Evolutionary conservation across 148 eudicot species (phyloP).

Genomic region (Rhododendron williamsianum): DNA sequence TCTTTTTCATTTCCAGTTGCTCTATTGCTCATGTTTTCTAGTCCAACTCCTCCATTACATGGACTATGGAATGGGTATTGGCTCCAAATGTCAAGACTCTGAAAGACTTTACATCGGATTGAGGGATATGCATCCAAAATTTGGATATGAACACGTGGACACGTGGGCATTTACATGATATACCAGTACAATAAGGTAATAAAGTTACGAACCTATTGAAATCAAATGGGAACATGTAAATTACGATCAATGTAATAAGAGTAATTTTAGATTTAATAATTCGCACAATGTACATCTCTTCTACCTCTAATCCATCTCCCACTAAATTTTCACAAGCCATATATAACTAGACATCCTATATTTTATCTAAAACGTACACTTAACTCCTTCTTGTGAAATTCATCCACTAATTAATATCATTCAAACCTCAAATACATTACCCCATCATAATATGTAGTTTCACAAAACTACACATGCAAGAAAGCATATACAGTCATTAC

Average conservation of each 20-base stretch:
- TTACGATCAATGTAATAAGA: background rate
- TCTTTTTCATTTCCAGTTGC: background rate
- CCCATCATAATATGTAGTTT: background rate
- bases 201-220: background rate
- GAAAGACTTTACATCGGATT: background rate
- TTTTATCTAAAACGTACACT: background rate
- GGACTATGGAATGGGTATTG: background rate
- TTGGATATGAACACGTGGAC: background rate
- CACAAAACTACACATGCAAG: background rate
- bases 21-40: background rate
- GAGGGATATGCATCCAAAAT: background rate
- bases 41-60: background rate
- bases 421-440: background rate
- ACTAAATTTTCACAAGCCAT: background rate
- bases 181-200: background rate
- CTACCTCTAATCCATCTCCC: background rate
- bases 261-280: background rate
- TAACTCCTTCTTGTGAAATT: background rate
- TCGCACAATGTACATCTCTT: background rate
- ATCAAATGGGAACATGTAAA: background rate
- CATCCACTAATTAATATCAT: background rate
- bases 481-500: background rate
- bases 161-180: background rate
- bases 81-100: background rate
- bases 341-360: background rate